phyloP scores from a whole-genome alignment of 495 filamentous ascomycete genomes.

The Neurospora sp. region DNA sequence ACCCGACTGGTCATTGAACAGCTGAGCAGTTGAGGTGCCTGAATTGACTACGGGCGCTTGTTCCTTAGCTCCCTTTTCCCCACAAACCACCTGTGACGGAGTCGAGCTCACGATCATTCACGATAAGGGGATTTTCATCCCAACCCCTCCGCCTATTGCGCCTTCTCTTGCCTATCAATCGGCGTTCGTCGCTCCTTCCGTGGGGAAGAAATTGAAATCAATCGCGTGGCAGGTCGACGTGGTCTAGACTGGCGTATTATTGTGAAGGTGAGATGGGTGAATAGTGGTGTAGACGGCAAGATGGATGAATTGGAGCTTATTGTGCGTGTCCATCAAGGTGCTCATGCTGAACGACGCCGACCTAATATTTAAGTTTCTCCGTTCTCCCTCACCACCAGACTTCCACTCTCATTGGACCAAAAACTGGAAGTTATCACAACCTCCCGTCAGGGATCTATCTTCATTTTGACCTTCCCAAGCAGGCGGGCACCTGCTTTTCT shows the following conservation, averaged over 20 bases:
- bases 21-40: neutral
- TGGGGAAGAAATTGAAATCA: neutral
- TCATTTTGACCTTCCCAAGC: neutral
- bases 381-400: neutral
- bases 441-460: neutral
- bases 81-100: neutral
- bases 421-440: neutral
- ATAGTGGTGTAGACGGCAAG: neutral
- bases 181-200: neutral
- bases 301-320: neutral
- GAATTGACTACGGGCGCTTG: neutral
- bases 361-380: neutral
- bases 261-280: neutral
- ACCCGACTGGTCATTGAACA: neutral
- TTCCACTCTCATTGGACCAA: neutral
- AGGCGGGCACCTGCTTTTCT: neutral
- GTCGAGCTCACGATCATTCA: neutral
- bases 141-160: neutral
- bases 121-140: neutral
- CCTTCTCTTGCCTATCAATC: neutral
- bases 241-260: neutral
- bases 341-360: neutral
- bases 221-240: neutral
- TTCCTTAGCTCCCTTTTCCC: neutral
- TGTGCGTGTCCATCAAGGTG: neutral